phyloP scores from a whole-genome alignment of 257 asterid species.

The Thymus mandschuricus region DNA sequence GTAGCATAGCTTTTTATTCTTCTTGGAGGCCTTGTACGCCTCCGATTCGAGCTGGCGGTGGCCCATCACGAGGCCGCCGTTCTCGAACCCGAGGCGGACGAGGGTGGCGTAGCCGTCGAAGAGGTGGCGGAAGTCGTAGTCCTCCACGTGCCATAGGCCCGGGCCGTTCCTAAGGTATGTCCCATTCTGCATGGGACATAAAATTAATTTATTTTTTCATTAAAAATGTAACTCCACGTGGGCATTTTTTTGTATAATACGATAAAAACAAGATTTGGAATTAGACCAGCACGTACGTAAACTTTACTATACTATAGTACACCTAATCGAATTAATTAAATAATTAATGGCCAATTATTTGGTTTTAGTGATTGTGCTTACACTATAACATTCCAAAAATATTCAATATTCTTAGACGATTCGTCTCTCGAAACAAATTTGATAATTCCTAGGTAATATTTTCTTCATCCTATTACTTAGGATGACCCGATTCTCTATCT shows the following conservation, averaged over 20 bases:
- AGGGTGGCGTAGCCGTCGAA: conserved; percentile 98
- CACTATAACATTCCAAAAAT: background rate
- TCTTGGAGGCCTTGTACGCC: conserved; percentile 82
- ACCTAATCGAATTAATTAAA: background rate
- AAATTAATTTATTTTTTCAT: background rate
- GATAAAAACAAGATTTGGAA: conserved; percentile 28
- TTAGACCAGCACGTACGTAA: conserved; percentile 23
- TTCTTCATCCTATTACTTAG: background rate
- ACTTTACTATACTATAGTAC: background rate
- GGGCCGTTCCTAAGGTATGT: conserved; percentile 96
- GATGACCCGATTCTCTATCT: no score
- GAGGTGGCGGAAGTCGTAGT: conserved; percentile 88
- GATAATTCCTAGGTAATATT: background rate
- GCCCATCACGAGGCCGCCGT: conserved; percentile 70
- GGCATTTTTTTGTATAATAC: background rate
- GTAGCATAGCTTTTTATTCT: conserved; percentile 70
- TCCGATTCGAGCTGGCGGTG: conserved; percentile 91
- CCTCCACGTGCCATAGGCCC: conserved; percentile 90
- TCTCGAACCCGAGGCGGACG: conserved; percentile 74
- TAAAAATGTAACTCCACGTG: background rate
- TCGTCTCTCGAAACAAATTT: background rate
- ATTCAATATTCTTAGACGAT: background rate
- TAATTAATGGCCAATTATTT: background rate
- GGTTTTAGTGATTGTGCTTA: background rate
- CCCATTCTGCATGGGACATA: conserved; percentile 70